Percentiles rank a stretch among this genome's conserved stretches.
phyloP scores from a whole-genome alignment of 441 rosid species.

The Iberis amara region DNA sequence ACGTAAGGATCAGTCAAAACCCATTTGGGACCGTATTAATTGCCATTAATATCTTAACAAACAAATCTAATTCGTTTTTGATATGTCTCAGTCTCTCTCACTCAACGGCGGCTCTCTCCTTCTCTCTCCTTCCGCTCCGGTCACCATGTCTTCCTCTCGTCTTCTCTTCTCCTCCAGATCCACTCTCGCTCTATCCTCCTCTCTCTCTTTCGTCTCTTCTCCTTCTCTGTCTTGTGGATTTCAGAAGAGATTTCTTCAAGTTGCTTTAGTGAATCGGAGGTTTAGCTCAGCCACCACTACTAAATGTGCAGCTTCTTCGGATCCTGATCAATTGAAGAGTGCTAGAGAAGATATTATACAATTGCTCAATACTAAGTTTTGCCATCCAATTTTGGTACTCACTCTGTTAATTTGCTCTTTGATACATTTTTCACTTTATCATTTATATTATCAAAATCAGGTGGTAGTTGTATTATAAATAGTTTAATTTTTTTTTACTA shows the following conservation, averaged over 20 bases:
- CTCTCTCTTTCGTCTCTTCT: conserved; percentile 39
- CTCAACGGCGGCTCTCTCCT: conserved; percentile 2
- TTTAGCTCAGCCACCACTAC: conserved; percentile 42
- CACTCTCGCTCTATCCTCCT: conserved; percentile 22
- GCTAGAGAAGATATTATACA: conserved; percentile 86
- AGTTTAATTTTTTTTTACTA: too few relatives aligned
- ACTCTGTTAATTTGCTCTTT: not conserved
- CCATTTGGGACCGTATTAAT: too few relatives aligned
- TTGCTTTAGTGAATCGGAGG: conserved; percentile 29
- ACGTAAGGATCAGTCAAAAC: too few relatives aligned
- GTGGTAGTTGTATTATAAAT: too few relatives aligned
- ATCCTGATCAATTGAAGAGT: conserved; percentile 73
- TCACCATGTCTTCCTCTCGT: conserved; percentile 49
- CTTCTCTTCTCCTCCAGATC: conserved; percentile 33
- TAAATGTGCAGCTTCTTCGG: conserved; percentile 54
- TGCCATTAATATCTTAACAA: too few relatives aligned
- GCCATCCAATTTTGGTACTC: conserved; percentile 80
- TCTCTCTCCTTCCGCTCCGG: conserved; percentile 17
- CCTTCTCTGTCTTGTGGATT: conserved; percentile 17
- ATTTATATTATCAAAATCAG: too few relatives aligned
- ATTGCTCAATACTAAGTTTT: conserved; percentile 60
- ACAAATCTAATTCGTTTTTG: too few relatives aligned
- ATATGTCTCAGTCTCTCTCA: conserved; percentile 17
- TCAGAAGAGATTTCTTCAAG: conserved; percentile 37
- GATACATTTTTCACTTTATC: too few relatives aligned